phyloP scores from a whole-genome alignment of 1,139 yeast species.

The Pichia sp. region DNA sequence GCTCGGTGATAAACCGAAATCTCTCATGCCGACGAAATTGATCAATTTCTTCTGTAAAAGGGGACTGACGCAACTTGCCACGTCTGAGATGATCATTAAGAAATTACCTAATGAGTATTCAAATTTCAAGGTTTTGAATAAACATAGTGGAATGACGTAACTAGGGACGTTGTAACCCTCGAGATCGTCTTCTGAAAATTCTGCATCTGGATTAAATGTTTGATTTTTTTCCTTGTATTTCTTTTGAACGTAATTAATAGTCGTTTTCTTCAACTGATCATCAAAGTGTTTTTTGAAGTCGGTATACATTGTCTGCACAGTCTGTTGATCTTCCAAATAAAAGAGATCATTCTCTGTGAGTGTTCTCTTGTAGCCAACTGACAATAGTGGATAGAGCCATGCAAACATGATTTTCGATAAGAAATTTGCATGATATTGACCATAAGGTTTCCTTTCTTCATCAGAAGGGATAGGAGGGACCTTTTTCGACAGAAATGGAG shows the following conservation, averaged over 20 bases:
- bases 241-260: constrained; percentile 7
- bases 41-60: constrained; percentile 45
- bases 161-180: constrained; percentile 13
- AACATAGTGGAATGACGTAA: constrained; percentile 16
- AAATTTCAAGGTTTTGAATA: constrained; percentile 31
- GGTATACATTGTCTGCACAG: constrained; percentile 32
- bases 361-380: constrained; percentile 45
- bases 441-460: constrained; percentile 36
- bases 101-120: constrained; percentile 27
- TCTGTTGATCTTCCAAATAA: constrained; percentile 33
- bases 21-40: constrained; percentile 35
- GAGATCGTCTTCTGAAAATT: constrained; percentile 2
- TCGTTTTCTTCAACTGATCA: constrained; percentile 5
- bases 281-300: constrained; percentile 28
- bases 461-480: constrained; percentile 49
- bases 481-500: constrained; percentile 32
- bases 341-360: constrained; percentile 41
- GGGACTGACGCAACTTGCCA: constrained; percentile 34
- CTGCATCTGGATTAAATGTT: background rate
- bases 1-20: constrained; percentile 20
- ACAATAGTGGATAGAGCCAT: constrained; percentile 45
- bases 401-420: constrained; percentile 35
- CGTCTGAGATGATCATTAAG: constrained; percentile 26
- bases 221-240: constrained; percentile 10
- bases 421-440: constrained; percentile 31